A percentile compares a stretch with the other conserved stretches of the same genome.
Evolutionary conservation across 1,284 basidiomycete genomes (phyloP).

Genomic region (Irpex lacteus): DNA sequence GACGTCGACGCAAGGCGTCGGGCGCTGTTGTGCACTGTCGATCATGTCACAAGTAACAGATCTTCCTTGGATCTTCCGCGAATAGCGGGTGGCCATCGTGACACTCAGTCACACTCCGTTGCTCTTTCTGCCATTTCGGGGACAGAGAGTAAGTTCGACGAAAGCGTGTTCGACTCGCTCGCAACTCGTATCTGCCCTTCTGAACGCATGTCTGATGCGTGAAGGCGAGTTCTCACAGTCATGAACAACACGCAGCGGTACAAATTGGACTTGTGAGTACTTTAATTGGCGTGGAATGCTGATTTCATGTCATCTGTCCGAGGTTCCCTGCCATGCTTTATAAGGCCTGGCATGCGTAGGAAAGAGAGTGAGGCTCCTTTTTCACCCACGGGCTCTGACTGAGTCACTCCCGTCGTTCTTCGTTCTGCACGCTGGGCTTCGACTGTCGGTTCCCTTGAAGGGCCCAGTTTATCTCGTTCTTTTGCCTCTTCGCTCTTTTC

Average conservation of each 20-base stretch:
- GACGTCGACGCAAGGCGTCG: slow-evolving; percentile 3
- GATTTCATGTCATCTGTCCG: slow-evolving; percentile 5
- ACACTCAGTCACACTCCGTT: slow-evolving; percentile 3
- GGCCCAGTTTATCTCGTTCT: slow-evolving; percentile 16
- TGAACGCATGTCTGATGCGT: neutral
- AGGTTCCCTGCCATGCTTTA: neutral
- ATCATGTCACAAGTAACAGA: slow-evolving; percentile 1
- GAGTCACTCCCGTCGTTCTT: slow-evolving; percentile 28
- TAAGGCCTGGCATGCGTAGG: slow-evolving; percentile 15
- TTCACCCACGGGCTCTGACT: slow-evolving; percentile 27
- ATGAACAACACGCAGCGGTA: neutral
- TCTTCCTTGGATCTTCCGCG: neutral
- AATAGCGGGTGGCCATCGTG: neutral
- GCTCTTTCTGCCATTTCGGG: slow-evolving; percentile 2
- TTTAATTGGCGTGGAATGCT: neutral
- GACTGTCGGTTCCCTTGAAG: slow-evolving; percentile 17
- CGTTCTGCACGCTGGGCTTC: slow-evolving; percentile 20
- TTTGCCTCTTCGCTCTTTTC: slow-evolving; percentile 15
- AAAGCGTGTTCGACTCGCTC: neutral
- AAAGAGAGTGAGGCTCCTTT: slow-evolving; percentile 15
- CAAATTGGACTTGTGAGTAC: neutral
- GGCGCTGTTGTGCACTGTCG: slow-evolving; percentile 11
- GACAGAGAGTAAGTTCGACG: neutral
- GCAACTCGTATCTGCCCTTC: neutral
- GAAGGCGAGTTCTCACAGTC: neutral